Percentiles rank a stretch among this genome's conserved stretches.
Conservation (phyloP, 306 rosid species). For the Medicago ruthenica region DNA sequence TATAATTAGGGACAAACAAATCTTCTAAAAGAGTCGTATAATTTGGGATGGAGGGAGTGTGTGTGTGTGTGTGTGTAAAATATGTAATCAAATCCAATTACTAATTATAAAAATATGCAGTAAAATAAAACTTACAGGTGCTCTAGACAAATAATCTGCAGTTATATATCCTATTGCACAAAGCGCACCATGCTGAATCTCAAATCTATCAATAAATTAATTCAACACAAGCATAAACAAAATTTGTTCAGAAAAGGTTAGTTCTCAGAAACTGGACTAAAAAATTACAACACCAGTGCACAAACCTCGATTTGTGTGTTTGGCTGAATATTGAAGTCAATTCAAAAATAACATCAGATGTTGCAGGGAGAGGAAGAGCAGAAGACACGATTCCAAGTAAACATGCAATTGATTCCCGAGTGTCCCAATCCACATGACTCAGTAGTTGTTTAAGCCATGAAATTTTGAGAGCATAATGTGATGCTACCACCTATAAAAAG, state of each 20-base stretch:
- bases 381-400: constrained; percentile 93
- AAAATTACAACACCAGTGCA: constrained; percentile 33
- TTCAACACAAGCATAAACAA: constrained; percentile 37
- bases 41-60: too few relatives aligned
- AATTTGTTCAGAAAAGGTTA: not conserved
- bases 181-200: constrained; percentile 85
- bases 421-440: constrained; percentile 83
- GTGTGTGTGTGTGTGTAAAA: not conserved
- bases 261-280: constrained; percentile 3
- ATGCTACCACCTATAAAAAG: constrained; percentile 75
- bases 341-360: constrained; percentile 62
- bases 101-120: constrained; percentile 23
- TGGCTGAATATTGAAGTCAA: constrained; percentile 66
- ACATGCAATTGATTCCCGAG: constrained; percentile 93
- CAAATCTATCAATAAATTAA: constrained; percentile 69
- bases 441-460: constrained; percentile 84
- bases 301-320: constrained; percentile 72
- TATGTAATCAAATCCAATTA: constrained; percentile 19
- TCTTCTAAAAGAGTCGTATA: too few relatives aligned
- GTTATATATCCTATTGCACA: constrained; percentile 89
- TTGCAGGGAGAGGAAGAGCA: constrained; percentile 60
- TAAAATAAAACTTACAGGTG: constrained; percentile 64
- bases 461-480: constrained; percentile 65
- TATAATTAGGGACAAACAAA: too few relatives aligned
- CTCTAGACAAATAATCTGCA: constrained; percentile 78